Evolutionary conservation across 192 early-diverging fungal species (phyloP).

Genomic region (Backusella parvicylindrica): DNA sequence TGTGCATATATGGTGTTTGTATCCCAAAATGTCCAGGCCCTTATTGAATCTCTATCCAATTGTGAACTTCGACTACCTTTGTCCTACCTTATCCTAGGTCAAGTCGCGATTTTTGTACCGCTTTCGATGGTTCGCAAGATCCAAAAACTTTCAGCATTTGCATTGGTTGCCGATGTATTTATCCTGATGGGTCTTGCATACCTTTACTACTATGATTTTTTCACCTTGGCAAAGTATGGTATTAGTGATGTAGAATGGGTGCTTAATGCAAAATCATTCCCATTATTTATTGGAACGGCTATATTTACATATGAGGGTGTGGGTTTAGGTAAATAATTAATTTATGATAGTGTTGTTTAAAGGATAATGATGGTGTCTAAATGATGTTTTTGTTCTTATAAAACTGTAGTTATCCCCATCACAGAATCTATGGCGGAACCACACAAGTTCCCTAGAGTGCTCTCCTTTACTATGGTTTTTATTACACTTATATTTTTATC

Average conservation of each 20-base stretch:
- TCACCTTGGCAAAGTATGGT: slow-evolving; percentile 54
- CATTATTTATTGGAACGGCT: slow-evolving; percentile 89
- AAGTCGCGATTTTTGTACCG: slow-evolving; percentile 75
- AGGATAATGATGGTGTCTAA: not conserved
- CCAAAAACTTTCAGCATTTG: slow-evolving; percentile 78
- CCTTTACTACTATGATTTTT: slow-evolving; percentile 74
- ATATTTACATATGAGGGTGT: slow-evolving; percentile 83
- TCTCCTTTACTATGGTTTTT: slow-evolving; percentile 63
- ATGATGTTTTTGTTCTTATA: too few species aligned
- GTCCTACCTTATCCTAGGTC: slow-evolving; percentile 59
- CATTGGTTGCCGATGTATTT: slow-evolving; percentile 86
- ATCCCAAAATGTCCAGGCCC: slow-evolving; percentile 79
- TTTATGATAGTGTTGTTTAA: not conserved
- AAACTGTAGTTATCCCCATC: slow-evolving; percentile 61
- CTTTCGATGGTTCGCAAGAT: slow-evolving; percentile 88
- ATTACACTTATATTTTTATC: slow-evolving; percentile 68
- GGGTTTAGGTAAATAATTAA: slow-evolving; percentile 32
- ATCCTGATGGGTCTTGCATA: slow-evolving; percentile 85
- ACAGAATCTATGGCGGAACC: slow-evolving; percentile 81
- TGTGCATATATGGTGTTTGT: slow-evolving; percentile 92
- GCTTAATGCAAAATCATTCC: slow-evolving; percentile 77
- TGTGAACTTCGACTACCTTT: slow-evolving; percentile 52
- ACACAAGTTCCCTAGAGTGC: slow-evolving; percentile 70
- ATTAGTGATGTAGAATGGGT: slow-evolving; percentile 59
- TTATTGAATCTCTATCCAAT: slow-evolving; percentile 67